Base-by-base conservation (phyloP, 805 yeast genomes). In the Ogataea dorogensis region DNA sequence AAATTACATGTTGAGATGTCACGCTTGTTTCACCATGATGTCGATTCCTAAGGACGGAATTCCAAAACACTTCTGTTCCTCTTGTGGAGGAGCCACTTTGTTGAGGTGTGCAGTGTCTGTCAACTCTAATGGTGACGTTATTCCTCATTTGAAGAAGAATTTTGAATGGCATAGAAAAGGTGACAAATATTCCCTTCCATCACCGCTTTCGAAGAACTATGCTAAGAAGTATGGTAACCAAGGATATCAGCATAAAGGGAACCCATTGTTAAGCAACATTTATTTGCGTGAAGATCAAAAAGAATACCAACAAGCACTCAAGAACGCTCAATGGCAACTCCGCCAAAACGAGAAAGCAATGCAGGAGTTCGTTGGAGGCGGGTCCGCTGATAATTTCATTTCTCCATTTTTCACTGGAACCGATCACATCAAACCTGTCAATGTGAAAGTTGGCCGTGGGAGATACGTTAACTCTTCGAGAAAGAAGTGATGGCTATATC, bases 121-220 rank as follows among this genome's bases (percentile, higher is more conserved):
- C 12, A 81, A 84, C 53, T 71, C 86, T 14, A 68, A 64, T 1
- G 99, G 98, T 28, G 77, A 77, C 45, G 65, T 93, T 20, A 81
- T 82, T 14, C 95, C 96, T 12, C 95, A 88, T 61, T 69, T 93
- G 54, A 93, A 91, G 67, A 71, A 79, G 37, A 89, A 89, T 60
- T 88, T 93, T 68, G 89, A 86, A 65, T 93, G 98, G 98, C 80
- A 79, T 50, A 84, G 75, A 38, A 73, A 94, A 51, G 99, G 99
- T 38, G 82, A 86, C 49, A 71, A 73, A 37, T 93, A 76, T 63
- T 76, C 91, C 2, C 51, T 91, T 28, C 82, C 97, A 1, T 81
- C 86, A n/a, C 98, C 99, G 11, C 73, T 83, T 45, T 81, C 94
- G 41, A 85, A 81, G 53, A 78, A 78, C 49, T 75, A 81, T n/a